phyloP scores from a whole-genome alignment of 768 basidiomycete genomes.

The Phlegmacium glaucopus region DNA sequence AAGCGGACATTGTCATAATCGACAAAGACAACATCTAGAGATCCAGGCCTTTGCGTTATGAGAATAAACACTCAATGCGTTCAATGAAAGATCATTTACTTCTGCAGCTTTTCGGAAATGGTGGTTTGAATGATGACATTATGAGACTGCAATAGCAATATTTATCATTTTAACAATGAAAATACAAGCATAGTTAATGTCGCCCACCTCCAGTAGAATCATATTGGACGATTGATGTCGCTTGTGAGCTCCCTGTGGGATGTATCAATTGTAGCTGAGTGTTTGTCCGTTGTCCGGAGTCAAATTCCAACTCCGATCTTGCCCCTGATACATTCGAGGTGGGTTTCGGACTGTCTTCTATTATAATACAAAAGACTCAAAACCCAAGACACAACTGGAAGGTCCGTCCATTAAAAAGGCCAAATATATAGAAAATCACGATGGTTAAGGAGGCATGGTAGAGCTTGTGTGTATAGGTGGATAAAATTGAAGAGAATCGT shows the following conservation, averaged over 20 bases:
- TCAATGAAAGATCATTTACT: conserved; percentile 43
- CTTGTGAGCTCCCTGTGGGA: not conserved
- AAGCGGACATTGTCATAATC: conserved; percentile 98
- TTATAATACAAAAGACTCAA: too few relatives aligned
- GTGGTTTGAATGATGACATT: conserved; percentile 93
- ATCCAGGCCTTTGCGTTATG: conserved; percentile 62
- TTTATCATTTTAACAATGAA: conserved; percentile 1
- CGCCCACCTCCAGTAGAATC: conserved; percentile 77
- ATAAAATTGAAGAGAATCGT: not conserved
- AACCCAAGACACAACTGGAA: too few relatives aligned
- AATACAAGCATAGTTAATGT: not conserved
- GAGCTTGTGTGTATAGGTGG: not conserved
- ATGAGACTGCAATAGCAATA: conserved; percentile 72
- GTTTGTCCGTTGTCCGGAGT: too few relatives aligned
- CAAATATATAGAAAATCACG: conserved; percentile 2
- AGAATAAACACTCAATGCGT: conserved; percentile 3
- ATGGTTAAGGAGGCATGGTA: not conserved
- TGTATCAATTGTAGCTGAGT: not conserved
- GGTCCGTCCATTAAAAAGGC: conserved; percentile 13
- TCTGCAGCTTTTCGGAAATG: conserved; percentile 78
- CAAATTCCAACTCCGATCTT: too few relatives aligned
- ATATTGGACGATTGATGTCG: conserved; percentile 34
- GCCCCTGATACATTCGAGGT: too few relatives aligned
- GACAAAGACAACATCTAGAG: conserved; percentile 93
- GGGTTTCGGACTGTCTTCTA: too few relatives aligned